These are phyloP conservation scores for Bryopsis sp. DNA, from an alignment of 139 green algal species.

Conservation along the genomic window DNA sequence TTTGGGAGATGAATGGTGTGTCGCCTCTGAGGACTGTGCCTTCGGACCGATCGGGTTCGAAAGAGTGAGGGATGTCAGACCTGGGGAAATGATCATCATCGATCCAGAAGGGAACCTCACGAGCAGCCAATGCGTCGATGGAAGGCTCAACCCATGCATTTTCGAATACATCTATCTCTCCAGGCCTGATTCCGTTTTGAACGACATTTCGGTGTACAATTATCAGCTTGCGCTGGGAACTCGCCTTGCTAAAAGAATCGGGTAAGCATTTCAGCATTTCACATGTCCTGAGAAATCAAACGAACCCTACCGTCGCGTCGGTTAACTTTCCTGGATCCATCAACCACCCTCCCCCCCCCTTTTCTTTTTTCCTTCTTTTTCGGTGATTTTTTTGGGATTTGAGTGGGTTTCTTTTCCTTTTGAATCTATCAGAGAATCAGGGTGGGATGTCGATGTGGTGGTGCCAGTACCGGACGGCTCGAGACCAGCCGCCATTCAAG, in stretches of 20 bases:
- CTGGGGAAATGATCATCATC: constrained; percentile 95
- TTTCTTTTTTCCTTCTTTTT: not conserved
- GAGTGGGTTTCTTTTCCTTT: not conserved
- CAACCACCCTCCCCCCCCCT: not conserved
- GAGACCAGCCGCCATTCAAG: constrained; percentile 80
- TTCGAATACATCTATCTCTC: constrained; percentile 99
- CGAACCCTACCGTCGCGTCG: no score
- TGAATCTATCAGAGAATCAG: constrained; percentile 33
- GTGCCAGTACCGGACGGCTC: constrained; percentile 90
- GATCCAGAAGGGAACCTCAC: constrained; percentile 63
- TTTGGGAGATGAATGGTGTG: constrained; percentile 71
- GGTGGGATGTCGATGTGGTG: constrained; percentile 88
- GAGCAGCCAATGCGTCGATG: constrained; percentile 51
- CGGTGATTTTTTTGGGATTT: not conserved
- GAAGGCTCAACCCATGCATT: constrained; percentile 78
- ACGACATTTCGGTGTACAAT: constrained; percentile 95
- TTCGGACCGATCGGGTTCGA: constrained; percentile 96
- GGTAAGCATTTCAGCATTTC: no score
- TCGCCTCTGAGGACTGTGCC: constrained; percentile 93
- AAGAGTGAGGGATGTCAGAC: constrained; percentile 81
- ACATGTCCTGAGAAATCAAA: no score
- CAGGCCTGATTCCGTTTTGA: constrained; percentile 81
- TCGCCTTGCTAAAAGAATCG: constrained; percentile 65
- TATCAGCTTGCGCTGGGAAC: constrained; percentile 86
- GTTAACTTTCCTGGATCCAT: no score